Base-by-base conservation (phyloP, 2,329 filamentous ascomycete species). In the Zopfia rhizophila region DNA sequence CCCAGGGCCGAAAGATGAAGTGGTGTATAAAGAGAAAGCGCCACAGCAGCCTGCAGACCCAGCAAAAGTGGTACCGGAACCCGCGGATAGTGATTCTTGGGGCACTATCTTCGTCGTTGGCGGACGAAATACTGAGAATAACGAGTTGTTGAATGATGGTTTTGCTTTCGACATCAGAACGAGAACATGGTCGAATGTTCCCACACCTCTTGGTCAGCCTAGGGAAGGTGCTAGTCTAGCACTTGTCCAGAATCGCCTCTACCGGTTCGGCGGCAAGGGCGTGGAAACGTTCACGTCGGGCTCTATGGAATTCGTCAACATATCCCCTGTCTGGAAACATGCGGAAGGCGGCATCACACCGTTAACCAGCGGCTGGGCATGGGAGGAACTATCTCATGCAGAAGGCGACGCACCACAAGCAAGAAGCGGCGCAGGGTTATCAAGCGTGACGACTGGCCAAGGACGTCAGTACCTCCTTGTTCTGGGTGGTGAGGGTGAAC, bases 51-150 rank as follows among this genome's bases (percentile, higher is more conserved):
- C 72, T 8, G 65, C 63, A 3, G 75, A 77, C 46, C 74, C 74
- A 3, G 66, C 70, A 1, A 67, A 67, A 37, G 55, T 64, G 5
- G 68, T 77, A 1, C 74, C 74, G 3, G 73, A 76, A 14, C 73
- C 73, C 2, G 61, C 73, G 3, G 63, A 63, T 4, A 40, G 65
- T 3, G 66, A 71, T 40, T 61, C 69, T 1, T 78, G 79, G 63
- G 78, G 79, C 31, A 78, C 81, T 3, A 61, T 84, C 6, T 70
- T 84, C 33, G 63, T 83, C 0, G 68, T 80, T 31, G 80, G 80
- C 16, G 82, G 82, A 3, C 65, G 51, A 7, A 53, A 64, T 16
- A 49, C 36, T 12, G 38, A 48, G n/a, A 60, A 29, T 7, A 48
- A 51, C 7, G 38, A 62, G 23, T 54, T 68, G 2, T 50, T 73